These are phyloP conservation scores for Thielaviopsis punctulata DNA, from an alignment of 2,329 filamentous ascomycete species.

Conservation along the genomic window DNA sequence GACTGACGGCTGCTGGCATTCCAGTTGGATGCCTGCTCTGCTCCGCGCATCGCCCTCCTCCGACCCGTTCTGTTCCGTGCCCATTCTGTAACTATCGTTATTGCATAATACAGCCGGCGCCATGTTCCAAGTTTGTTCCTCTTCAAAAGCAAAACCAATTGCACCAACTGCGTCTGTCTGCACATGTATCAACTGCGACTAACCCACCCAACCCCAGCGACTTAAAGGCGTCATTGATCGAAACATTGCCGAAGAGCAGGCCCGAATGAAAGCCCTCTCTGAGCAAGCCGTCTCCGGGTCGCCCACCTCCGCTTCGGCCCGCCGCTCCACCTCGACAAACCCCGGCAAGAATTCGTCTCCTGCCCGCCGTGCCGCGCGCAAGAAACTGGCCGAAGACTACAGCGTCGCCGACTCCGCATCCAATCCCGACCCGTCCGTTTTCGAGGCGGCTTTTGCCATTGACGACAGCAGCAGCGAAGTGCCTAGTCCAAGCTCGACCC, in stretches of 20 bases:
- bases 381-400: slow-evolving; percentile 14
- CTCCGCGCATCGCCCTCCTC: slow-evolving; percentile 14
- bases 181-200: background rate
- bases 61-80: background rate
- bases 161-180: background rate
- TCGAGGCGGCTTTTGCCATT: slow-evolving; percentile 71
- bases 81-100: background rate
- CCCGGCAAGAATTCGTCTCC: slow-evolving; percentile 9
- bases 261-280: slow-evolving; percentile 45
- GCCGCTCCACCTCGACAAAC: slow-evolving; percentile 19
- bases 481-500: slow-evolving; percentile 36
- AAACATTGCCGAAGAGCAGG: slow-evolving; percentile 81
- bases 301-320: slow-evolving; percentile 23
- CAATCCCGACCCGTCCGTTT: slow-evolving; percentile 70
- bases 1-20: background rate
- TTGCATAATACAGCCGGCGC: slow-evolving; percentile 7
- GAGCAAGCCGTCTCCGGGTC: slow-evolving; percentile 26
- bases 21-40: slow-evolving; percentile 12
- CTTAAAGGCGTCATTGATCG: slow-evolving; percentile 73
- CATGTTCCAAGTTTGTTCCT: slow-evolving; percentile 20
- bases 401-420: slow-evolving; percentile 22
- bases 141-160: background rate
- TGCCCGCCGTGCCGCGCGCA: slow-evolving; percentile 23
- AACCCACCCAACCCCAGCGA: slow-evolving; percentile 33
- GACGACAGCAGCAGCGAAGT: slow-evolving; percentile 47